These are phyloP conservation scores for Colletotrichum sp. DNA, from an alignment of 2,329 filamentous ascomycete genomes.

Conservation along the genomic window DNA sequence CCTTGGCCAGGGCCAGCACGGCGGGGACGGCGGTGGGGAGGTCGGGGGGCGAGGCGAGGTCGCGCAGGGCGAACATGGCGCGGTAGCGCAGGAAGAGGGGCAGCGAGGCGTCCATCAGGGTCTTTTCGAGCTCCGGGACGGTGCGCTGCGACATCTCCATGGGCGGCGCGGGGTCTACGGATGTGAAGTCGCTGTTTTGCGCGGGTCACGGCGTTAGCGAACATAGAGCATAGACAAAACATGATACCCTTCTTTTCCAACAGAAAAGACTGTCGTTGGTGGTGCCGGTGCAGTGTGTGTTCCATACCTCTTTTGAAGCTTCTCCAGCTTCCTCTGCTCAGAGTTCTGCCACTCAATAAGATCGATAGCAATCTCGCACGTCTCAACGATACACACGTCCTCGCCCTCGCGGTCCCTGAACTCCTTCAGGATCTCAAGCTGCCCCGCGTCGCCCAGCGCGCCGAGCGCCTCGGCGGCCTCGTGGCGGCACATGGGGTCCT, in stretches of 20 bases:
- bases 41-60: conserved; percentile 91
- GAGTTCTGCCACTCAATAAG: conserved; percentile 93
- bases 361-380: conserved; percentile 95
- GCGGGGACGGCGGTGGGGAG: conserved; percentile 89
- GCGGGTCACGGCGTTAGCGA: conserved; percentile 13
- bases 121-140: conserved; percentile 76
- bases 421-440: conserved; percentile 74
- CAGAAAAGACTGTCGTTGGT: neutral
- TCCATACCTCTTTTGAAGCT: conserved; percentile 76
- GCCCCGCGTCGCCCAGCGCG: conserved; percentile 77
- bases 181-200: conserved; percentile 83
- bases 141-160: conserved; percentile 73
- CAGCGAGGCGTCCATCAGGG: conserved; percentile 76
- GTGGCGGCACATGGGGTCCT: conserved; percentile 95
- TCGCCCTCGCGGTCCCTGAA: conserved; percentile 79
- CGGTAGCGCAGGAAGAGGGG: conserved; percentile 93
- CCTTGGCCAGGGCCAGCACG: conserved; percentile 82
- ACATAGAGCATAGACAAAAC: neutral
- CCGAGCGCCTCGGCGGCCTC: conserved; percentile 96
- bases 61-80: conserved; percentile 96
- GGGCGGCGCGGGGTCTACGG: conserved; percentile 92
- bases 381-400: conserved; percentile 85
- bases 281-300: neutral
- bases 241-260: neutral
- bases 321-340: conserved; percentile 72